Evolutionary conservation across 257 asterid genomes (phyloP), one percentile per base, ranked within the genome.

Genomic region (Oldenlandia corymbosa): DNA sequence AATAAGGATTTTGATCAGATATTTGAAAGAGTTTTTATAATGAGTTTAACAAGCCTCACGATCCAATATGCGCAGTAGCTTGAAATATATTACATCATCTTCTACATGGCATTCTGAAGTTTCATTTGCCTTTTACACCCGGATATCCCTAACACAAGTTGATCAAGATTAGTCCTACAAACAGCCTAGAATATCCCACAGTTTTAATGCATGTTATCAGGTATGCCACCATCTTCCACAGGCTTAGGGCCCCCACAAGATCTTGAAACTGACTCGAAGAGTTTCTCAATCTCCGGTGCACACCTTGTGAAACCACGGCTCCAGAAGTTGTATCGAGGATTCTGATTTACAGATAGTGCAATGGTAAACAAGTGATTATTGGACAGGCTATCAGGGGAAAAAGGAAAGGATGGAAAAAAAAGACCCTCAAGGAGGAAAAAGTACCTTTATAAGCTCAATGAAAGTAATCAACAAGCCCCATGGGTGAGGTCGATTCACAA

Each of bases 401-500:
- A n/a, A n/a, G n/a, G 39, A 34, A 34, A 34, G 39, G 39, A 9
- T 34, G 39, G 4, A 34, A 34, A 34, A 3, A 34, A 49, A 23
- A 50, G n/a, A 0, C 14, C 23, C 5, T 55, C 30, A 31, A 23
- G 14, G 7, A 21, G 34, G 20, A 21, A 58, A 49, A 5, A 8
- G 43, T 79, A 92, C 99, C 96, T 87, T 93, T 64, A 93, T 85
- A 52, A 93, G 95, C 76, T 90, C 96, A 37, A 84, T 84, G 66
- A 90, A 87, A 0, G 97, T 90, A 47, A 87, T 80, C 67, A 87
- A 74, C 62, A 93, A 88, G n/a, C 99, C 99, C 99, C 99, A 93
- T 5, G 97, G 99, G 76, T 85, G 96, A 66, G 99, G 99, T 71
- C 94, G 82, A 58, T 87, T 85, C 27, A 85, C 97, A 24, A 87